A percentile compares a stretch with the other conserved stretches of the same genome.
Evolutionary conservation across 441 rosid species (phyloP).

Genomic region (Eruca vesicaria): DNA sequence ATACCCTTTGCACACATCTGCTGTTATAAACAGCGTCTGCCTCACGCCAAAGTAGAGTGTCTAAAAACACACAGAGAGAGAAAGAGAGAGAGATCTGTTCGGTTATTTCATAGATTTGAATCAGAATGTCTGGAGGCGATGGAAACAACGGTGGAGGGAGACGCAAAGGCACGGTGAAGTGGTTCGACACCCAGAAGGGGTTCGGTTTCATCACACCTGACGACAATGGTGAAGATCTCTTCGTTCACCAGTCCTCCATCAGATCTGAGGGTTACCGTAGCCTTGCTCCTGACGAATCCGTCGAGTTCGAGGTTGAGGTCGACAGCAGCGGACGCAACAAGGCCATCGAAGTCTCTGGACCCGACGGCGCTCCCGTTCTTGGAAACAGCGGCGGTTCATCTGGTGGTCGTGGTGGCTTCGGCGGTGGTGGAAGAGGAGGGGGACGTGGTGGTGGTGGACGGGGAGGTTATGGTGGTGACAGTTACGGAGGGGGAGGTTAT

Average conservation of each 20-base stretch:
- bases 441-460: slow-evolving; percentile 21
- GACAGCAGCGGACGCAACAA: slow-evolving; percentile 49
- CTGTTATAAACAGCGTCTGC: slow-evolving; percentile 34
- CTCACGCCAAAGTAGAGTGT: not conserved
- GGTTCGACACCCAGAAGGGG: slow-evolving; percentile 62
- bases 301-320: slow-evolving; percentile 51
- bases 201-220: slow-evolving; percentile 43
- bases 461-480: not conserved
- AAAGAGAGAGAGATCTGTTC: not conserved
- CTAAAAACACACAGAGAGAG: not conserved
- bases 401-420: slow-evolving; percentile 37
- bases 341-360: slow-evolving; percentile 63
- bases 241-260: slow-evolving; percentile 79
- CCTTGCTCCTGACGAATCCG: slow-evolving; percentile 59
- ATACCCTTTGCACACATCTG: slow-evolving; percentile 3
- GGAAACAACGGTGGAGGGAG: slow-evolving; percentile 47
- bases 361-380: slow-evolving; percentile 25
- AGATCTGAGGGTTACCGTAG: slow-evolving; percentile 63
- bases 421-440: not conserved
- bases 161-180: slow-evolving; percentile 58
- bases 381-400: slow-evolving; percentile 42
- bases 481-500: not conserved
- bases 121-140: slow-evolving; percentile 32
- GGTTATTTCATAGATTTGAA: slow-evolving; percentile 11
- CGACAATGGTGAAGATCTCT: slow-evolving; percentile 52